These are phyloP conservation scores for Venturia oleaginea DNA, from an alignment of 2,329 filamentous ascomycete species.

Conservation along the genomic window DNA sequence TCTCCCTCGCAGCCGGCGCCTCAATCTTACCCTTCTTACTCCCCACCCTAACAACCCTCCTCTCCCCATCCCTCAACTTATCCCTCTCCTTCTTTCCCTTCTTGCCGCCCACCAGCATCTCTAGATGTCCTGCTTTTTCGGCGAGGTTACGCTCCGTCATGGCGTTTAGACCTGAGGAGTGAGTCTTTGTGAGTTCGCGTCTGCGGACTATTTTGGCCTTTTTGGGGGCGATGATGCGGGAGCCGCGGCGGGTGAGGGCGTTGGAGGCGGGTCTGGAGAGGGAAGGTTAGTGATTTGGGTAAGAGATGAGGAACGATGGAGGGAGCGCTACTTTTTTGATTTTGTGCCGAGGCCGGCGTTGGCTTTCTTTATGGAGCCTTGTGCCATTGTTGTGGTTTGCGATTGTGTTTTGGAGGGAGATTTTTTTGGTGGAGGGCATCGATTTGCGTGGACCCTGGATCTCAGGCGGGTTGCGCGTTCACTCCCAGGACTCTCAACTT, in stretches of 20 bases:
- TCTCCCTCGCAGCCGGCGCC: slow-evolving; percentile 23
- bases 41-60: background rate
- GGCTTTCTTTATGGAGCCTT: slow-evolving; percentile 40
- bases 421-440: background rate
- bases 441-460: background rate
- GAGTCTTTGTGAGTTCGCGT: slow-evolving; percentile 54
- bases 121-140: slow-evolving; percentile 59
- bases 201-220: slow-evolving; percentile 51
- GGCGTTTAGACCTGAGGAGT: slow-evolving; percentile 50
- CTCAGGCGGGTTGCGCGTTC: too few species aligned
- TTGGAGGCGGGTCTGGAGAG: background rate
- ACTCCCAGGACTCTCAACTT: background rate
- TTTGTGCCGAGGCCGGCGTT: slow-evolving; percentile 24
- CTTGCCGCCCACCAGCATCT: slow-evolving; percentile 58
- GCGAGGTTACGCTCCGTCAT: slow-evolving; percentile 61
- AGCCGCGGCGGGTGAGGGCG: slow-evolving; percentile 44
- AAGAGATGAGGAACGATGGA: background rate
- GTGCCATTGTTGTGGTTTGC: slow-evolving; percentile 31
- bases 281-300: background rate
- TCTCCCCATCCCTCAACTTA: slow-evolving; percentile 12
- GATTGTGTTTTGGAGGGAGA: background rate
- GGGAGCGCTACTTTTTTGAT: slow-evolving; percentile 29
- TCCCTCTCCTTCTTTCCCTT: slow-evolving; percentile 38
- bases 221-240: slow-evolving; percentile 57
- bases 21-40: slow-evolving; percentile 16